Conservation (phyloP, 2,329 filamentous ascomycete genomes). For the Bisporella sp. region DNA sequence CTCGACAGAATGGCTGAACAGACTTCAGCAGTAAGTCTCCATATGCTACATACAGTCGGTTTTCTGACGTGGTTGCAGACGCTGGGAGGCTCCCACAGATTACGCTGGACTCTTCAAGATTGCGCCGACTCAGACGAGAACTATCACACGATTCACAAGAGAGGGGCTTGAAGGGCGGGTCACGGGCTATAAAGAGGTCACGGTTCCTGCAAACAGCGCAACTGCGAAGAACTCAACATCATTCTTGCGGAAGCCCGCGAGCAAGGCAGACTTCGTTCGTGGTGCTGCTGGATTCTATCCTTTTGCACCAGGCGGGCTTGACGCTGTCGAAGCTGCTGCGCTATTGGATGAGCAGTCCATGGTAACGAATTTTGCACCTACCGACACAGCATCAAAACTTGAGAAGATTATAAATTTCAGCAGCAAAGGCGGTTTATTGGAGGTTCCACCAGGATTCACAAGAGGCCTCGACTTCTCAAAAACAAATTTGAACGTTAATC, state of each 20-base stretch:
- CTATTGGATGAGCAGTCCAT: constrained; percentile 73
- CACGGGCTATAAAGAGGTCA: constrained; percentile 90
- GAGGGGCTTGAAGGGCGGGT: constrained; percentile 90
- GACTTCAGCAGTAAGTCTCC: constrained; percentile 64
- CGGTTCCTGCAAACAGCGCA: constrained; percentile 78
- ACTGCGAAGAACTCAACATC: constrained; percentile 96
- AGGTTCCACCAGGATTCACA: constrained; percentile 73
- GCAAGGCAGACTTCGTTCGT: constrained; percentile 82
- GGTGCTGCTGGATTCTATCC: constrained; percentile 92
- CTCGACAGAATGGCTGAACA: constrained; percentile 79
- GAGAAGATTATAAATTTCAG: constrained; percentile 82
- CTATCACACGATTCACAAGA: constrained; percentile 85
- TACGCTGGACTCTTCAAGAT: constrained; percentile 80
- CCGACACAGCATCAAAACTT: constrained; percentile 47
- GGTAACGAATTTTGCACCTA: constrained; percentile 39
- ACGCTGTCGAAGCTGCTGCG: constrained; percentile 78
- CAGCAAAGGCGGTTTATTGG: constrained; percentile 68
- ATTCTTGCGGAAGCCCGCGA: constrained; percentile 76
- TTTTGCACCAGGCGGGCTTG: constrained; percentile 84
- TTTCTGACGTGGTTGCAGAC: constrained; percentile 28
- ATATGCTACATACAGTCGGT: not conserved
- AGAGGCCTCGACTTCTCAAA: constrained; percentile 69
- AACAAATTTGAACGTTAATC: constrained; percentile 47
- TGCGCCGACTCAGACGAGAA: constrained; percentile 85
- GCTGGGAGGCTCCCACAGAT: constrained; percentile 78